phyloP scores from a whole-genome alignment of 2,329 filamentous ascomycete genomes.

The Dothidotthia symphoricarpi region DNA sequence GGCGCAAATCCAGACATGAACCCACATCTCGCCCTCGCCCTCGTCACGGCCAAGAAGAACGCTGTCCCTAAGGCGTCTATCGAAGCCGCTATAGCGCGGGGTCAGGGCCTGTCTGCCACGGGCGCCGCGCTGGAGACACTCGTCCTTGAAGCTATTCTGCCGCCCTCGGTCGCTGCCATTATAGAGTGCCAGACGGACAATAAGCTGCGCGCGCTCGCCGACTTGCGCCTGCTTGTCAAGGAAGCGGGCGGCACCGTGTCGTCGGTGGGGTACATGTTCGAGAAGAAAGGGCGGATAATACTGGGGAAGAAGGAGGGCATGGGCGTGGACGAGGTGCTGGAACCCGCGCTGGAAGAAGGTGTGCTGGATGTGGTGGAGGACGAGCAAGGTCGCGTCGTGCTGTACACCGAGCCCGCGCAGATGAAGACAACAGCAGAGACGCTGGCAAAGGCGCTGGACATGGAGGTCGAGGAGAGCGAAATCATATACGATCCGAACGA shows the following conservation, averaged over 20 bases:
- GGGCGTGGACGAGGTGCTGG: slow-evolving; percentile 69
- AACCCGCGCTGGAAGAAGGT: slow-evolving; percentile 81
- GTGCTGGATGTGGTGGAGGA: slow-evolving; percentile 71
- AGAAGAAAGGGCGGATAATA: slow-evolving; percentile 71
- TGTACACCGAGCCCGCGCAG: slow-evolving; percentile 67
- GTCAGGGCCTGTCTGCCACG: slow-evolving; percentile 75
- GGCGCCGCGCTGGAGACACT: slow-evolving; percentile 75
- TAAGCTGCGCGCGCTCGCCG: slow-evolving; percentile 69
- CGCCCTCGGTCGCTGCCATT: slow-evolving; percentile 70
- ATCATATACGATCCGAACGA: slow-evolving; percentile 84
- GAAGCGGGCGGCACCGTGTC: slow-evolving; percentile 67
- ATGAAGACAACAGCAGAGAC: slow-evolving; percentile 64
- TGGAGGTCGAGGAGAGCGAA: slow-evolving; percentile 71
- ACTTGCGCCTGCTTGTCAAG: slow-evolving; percentile 70
- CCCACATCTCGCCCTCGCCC: slow-evolving; percentile 68
- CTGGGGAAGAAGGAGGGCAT: slow-evolving; percentile 61
- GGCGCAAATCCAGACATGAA: slow-evolving; percentile 74
- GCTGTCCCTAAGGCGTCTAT: slow-evolving; percentile 82
- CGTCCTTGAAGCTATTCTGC: slow-evolving; percentile 77
- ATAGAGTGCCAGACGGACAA: slow-evolving; percentile 85
- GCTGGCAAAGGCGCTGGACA: slow-evolving; percentile 60
- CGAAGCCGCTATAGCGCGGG: slow-evolving; percentile 80
- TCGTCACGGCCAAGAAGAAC: slow-evolving; percentile 77
- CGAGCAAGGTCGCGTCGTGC: slow-evolving; percentile 66
- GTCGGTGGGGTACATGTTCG: slow-evolving; percentile 80